These are phyloP conservation scores for Pterocarpus santalinus DNA, from an alignment of 306 rosid genomes.

Conservation along the genomic window DNA sequence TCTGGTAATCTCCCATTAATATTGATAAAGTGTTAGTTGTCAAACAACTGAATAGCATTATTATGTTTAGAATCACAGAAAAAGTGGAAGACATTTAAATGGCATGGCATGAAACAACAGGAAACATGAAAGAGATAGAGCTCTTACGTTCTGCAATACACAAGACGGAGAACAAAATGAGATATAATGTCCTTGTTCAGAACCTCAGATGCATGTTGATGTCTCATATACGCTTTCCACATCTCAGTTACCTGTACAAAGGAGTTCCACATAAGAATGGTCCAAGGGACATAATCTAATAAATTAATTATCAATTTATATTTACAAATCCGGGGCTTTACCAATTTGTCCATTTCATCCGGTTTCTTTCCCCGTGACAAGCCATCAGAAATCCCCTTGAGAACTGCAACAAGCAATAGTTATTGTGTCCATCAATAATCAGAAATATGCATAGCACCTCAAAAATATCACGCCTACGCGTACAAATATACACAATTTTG, in stretches of 20 bases:
- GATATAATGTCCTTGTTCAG: slow-evolving; percentile 90
- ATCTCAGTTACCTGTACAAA: slow-evolving; percentile 60
- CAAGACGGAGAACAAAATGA: slow-evolving; percentile 91
- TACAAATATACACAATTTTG: not conserved
- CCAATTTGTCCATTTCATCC: slow-evolving; percentile 82
- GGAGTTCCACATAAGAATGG: slow-evolving; percentile 32
- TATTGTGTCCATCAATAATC: not conserved
- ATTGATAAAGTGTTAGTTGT: slow-evolving; percentile 16
- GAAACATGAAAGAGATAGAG: slow-evolving; percentile 3
- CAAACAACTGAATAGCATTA: slow-evolving; percentile 8
- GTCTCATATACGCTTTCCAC: slow-evolving; percentile 78
- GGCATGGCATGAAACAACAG: not conserved
- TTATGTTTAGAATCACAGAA: slow-evolving; percentile 18
- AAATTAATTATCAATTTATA: slow-evolving; percentile 2
- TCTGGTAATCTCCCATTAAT: slow-evolving; percentile 21
- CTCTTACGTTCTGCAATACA: slow-evolving; percentile 88
- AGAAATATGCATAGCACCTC: slow-evolving; percentile 25
- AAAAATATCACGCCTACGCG: not conserved
- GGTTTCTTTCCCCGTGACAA: slow-evolving; percentile 88
- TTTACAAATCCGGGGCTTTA: slow-evolving; percentile 40
- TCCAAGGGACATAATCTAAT: not conserved
- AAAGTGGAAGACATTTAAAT: not conserved
- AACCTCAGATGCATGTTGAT: slow-evolving; percentile 68
- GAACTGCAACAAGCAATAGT: slow-evolving; percentile 68
- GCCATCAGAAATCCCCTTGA: slow-evolving; percentile 90